Evolutionary conservation across 2,329 filamentous ascomycete species (phyloP).

Genomic region (Exophiala bonariae): DNA sequence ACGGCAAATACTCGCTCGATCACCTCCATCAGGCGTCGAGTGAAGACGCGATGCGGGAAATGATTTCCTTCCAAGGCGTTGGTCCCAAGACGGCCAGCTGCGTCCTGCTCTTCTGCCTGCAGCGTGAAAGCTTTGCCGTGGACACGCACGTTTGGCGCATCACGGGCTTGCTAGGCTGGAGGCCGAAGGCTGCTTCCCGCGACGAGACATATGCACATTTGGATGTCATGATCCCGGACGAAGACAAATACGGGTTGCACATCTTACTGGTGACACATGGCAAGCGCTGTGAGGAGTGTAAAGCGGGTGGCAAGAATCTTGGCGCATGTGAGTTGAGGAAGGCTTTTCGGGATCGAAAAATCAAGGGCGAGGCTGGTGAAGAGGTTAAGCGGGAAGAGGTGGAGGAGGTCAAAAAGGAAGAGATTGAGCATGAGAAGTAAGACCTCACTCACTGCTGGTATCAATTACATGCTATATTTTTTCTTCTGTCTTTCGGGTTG

Average conservation of each 20-base stretch:
- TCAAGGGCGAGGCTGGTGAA: constrained; percentile 63
- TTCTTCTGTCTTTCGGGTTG: no score
- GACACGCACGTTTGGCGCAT: constrained; percentile 68
- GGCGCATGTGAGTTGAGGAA: constrained; percentile 62
- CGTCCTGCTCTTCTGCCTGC: constrained; percentile 64
- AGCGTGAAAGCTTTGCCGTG: constrained; percentile 63
- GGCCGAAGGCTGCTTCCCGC: constrained; percentile 44
- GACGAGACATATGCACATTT: constrained; percentile 48
- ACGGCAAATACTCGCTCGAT: constrained; percentile 45
- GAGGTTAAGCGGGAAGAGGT: constrained; percentile 52
- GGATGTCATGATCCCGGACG: constrained; percentile 61
- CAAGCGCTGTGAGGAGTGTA: constrained; percentile 60
- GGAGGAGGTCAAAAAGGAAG: constrained; percentile 26
- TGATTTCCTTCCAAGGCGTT: constrained; percentile 62
- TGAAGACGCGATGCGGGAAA: constrained; percentile 57
- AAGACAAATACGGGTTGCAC: constrained; percentile 64
- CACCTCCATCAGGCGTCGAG: constrained; percentile 55
- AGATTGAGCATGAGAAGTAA: constrained; percentile 15
- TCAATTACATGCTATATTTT: no score
- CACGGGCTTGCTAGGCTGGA: constrained; percentile 62
- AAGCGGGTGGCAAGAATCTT: constrained; percentile 56
- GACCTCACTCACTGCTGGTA: no score
- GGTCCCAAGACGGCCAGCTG: constrained; percentile 68
- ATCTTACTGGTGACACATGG: constrained; percentile 63
- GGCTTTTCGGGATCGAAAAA: constrained; percentile 62